Evolutionary conservation across 805 yeast genomes (phyloP), one percentile per base, ranked within the genome.

Genomic region (Monosporozyma siamensis): DNA sequence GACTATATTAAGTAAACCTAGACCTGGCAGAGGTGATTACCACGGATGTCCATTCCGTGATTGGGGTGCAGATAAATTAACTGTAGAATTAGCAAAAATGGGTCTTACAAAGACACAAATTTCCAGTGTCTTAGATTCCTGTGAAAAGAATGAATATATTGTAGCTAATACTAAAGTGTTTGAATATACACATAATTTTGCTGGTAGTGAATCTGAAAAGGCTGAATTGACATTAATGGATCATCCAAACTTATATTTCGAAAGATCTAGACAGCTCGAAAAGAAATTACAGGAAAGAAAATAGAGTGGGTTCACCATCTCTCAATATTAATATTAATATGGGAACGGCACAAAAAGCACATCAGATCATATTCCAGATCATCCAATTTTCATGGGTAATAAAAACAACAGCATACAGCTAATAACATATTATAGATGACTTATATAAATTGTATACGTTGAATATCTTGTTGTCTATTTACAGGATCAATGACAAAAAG

Each of bases 41-140:
- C 96, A 90, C 58, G 98, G 98, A 2, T 90, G 97, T 63, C 97
- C 97, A 4, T 92, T 84, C 63, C 69, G 95, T 42, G 90, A 83
- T 53, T 67, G 83, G 54, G 69, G 74, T 10, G 58, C 74, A n/a
- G 94, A 85, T 36, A 71, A 74, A 41, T 67, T 92, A 39, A 68
- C 73, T 6, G 50, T 54, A 3, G 75, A 76, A 46, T 67, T 92
- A 49, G 68, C 61, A 8, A 85, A 82, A 45, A 72, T 72, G 56
- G 66, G 64, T 20, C 72, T 76, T 34, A 58, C 65, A 11, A 56
- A 64, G 20, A 56, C 65, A 17, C 72, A 77, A 39, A 63, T 84
- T 38, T 69, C 72, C 36, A 75, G 75, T 31, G 75, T 92, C 10
- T 50, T 81, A 39, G 90, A 83, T 38, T 76, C 82, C 42, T 80